Evolutionary conservation across 73 alveolate species (phyloP).

Genomic region (Tetrahymena elliotti): DNA sequence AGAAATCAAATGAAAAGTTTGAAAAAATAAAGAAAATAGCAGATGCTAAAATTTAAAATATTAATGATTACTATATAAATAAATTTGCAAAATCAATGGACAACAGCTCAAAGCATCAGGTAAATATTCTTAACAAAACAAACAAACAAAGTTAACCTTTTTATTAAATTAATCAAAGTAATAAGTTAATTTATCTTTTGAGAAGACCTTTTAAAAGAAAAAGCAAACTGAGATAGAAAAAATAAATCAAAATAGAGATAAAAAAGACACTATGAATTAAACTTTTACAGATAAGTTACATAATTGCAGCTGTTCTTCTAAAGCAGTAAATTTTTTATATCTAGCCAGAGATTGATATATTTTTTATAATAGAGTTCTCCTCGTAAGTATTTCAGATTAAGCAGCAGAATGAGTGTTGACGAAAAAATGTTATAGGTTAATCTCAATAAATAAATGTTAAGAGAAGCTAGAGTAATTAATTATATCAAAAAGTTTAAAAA

Average conservation of each 20-base stretch:
- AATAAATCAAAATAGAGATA: background rate
- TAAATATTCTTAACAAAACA: background rate
- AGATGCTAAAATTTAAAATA: background rate
- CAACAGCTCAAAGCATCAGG: background rate
- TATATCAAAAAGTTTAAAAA: too few relatives aligned
- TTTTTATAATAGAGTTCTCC: background rate
- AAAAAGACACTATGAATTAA: background rate
- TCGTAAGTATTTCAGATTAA: background rate
- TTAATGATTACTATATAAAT: background rate
- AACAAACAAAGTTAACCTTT: background rate
- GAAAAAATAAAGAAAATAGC: background rate
- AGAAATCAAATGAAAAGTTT: background rate
- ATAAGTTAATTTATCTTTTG: background rate
- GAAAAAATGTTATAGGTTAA: background rate
- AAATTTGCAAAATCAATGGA: background rate
- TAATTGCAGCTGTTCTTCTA: background rate
- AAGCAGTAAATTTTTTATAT: background rate
- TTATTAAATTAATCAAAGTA: background rate
- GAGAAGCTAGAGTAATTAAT: background rate
- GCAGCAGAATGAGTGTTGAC: constrained; percentile 1
- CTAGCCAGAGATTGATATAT: background rate
- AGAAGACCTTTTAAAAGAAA: background rate
- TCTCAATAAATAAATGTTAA: background rate
- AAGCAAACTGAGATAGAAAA: background rate
- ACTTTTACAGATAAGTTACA: background rate